Conservation (phyloP, 2,329 filamentous ascomycete species). For the Aspergillus ruber region DNA sequence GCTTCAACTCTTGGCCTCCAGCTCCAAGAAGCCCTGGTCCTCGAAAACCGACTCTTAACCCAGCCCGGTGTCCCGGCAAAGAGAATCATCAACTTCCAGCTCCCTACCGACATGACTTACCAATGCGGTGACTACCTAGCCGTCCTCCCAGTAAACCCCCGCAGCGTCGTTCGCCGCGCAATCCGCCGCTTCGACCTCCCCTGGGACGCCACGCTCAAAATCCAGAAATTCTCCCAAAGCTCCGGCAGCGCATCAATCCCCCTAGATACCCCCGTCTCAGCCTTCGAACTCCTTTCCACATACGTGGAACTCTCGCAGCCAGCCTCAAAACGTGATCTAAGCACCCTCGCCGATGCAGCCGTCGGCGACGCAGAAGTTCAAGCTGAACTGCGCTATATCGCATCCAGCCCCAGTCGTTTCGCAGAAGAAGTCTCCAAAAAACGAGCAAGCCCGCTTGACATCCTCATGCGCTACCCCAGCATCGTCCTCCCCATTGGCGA, state of each 20-base stretch:
- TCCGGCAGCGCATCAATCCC: slow-evolving; percentile 39
- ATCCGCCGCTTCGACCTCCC: slow-evolving; percentile 60
- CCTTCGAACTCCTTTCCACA: slow-evolving; percentile 57
- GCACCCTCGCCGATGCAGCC: slow-evolving; percentile 40
- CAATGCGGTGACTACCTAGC: slow-evolving; percentile 70
- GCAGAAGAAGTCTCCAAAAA: slow-evolving; percentile 48
- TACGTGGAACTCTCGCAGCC: slow-evolving; percentile 70
- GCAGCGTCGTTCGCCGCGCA: slow-evolving; percentile 54
- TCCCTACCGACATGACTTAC: slow-evolving; percentile 62
- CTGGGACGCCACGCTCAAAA: slow-evolving; percentile 62
- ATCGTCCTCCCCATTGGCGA: slow-evolving; percentile 57
- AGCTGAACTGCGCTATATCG: slow-evolving; percentile 27
- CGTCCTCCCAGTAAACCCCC: slow-evolving; percentile 64
- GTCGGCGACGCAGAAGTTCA: slow-evolving; percentile 45
- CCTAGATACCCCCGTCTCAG: slow-evolving; percentile 52
- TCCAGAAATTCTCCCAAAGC: slow-evolving; percentile 44
- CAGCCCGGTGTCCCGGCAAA: slow-evolving; percentile 50
- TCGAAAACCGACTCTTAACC: slow-evolving; percentile 49
- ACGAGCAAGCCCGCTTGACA: slow-evolving; percentile 53
- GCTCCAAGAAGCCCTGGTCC: slow-evolving; percentile 55
- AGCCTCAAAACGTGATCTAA: slow-evolving; percentile 59
- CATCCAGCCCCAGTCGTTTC: slow-evolving; percentile 34
- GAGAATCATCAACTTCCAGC: slow-evolving; percentile 59
- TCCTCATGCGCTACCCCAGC: slow-evolving; percentile 58
- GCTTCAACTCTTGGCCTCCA: slow-evolving; percentile 57